Base-by-base conservation (phyloP, 768 basidiomycete genomes). In the Porpolomopsis calyptriformis region DNA sequence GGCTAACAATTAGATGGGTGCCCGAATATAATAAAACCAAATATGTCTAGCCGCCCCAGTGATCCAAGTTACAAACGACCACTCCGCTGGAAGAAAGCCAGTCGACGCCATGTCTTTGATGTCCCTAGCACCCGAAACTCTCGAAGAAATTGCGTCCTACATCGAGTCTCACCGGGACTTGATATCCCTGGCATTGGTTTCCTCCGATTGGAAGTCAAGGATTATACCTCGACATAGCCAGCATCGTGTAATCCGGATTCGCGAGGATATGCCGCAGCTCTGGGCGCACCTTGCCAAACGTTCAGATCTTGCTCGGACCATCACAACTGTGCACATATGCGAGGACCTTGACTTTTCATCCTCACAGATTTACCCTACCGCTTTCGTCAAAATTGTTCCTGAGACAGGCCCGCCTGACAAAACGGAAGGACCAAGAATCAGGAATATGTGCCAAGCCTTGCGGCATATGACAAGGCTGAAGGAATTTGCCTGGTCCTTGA, bases 251-350 rank as follows among this genome's bases (percentile, higher is more conserved):
- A 58, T 76, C 48, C 69, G 70, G 23, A 60, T 70, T n/a, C 63
- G 70, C 6, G 60, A 66, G 25, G 58, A 64, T 1, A 53, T 60
- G 38, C 66, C 69, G 11, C 55, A 59, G 16, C 57, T 75, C 52
- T 76, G 73, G 72, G 68, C 67, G 0, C 73, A 75, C 52, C 67
- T 76, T n/a, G 70, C 72, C 14, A 60, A 61, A 39, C 66, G 73
- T 20, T 58, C 66, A n/a, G 73, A 74, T 55, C 64, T 75, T 4
- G 60, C 72, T 35, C 62, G 71, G 34, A 70, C 70, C 48, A 62
- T 76, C 36, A 65, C 69, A 6, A 68, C 70, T 46, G 65, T 76
- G 10, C 65, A 71, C 41, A 64, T 76, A 40, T 67, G 62, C 57
- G 64, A 70, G 36, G 63, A 60, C 26, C 41, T 52, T 16, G 67